phyloP scores from a whole-genome alignment of 345 rosid species.

The Draba incana region DNA sequence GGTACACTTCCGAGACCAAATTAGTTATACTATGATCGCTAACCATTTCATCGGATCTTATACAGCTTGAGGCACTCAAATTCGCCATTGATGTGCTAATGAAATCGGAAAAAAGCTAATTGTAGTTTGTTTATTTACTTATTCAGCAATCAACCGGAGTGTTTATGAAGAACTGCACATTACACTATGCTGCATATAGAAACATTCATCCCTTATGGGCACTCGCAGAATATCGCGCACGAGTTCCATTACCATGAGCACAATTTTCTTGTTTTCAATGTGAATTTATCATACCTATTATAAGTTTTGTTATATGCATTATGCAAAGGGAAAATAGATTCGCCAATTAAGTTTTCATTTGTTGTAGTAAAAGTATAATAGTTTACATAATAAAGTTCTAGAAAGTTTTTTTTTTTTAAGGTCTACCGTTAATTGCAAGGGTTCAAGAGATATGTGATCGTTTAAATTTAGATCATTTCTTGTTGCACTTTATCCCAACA shows the following conservation, averaged over 20 bases:
- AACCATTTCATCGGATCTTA: slow-evolving; percentile 2
- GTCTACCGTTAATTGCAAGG: slow-evolving; percentile 30
- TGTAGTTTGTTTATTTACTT: not conserved
- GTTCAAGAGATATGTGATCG: not conserved
- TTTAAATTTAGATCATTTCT: too few species aligned
- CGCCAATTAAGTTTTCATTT: too few species aligned
- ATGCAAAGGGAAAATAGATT: not conserved
- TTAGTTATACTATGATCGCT: not conserved
- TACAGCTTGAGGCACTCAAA: not conserved
- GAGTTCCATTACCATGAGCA: slow-evolving; percentile 41
- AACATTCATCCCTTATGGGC: slow-evolving; percentile 68
- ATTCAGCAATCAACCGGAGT: slow-evolving; percentile 63
- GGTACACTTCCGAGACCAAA: slow-evolving; percentile 27
- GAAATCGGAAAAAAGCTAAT: not conserved
- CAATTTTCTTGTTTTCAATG: not conserved
- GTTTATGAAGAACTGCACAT: slow-evolving; percentile 65
- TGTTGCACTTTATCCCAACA: too few species aligned
- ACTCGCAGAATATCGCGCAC: slow-evolving; percentile 52
- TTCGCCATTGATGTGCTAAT: not conserved
- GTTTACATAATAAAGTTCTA: not conserved
- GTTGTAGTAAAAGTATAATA: not conserved
- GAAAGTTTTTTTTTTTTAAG: not conserved
- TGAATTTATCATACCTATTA: not conserved
- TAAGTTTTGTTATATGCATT: not conserved
- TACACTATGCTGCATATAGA: slow-evolving; percentile 67